These are phyloP conservation scores for Geum urbanum DNA, from an alignment of 306 rosid species.

Conservation along the genomic window DNA sequence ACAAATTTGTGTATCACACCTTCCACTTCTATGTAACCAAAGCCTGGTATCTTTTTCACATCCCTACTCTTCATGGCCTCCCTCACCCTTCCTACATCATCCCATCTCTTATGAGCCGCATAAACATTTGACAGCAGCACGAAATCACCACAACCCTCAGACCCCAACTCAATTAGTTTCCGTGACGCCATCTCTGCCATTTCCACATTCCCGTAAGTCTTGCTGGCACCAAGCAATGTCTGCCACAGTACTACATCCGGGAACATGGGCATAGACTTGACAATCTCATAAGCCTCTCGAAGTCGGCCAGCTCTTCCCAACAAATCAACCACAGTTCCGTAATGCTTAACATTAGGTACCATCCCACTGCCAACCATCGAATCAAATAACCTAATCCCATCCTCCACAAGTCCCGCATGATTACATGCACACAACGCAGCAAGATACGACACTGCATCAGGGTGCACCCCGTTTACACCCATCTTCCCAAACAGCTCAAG, in stretches of 20 bases:
- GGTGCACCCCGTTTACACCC: slow-evolving; percentile 34
- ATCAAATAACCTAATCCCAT: slow-evolving; percentile 64
- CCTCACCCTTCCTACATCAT: slow-evolving; percentile 78
- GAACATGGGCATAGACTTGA: slow-evolving; percentile 52
- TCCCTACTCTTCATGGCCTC: slow-evolving; percentile 63
- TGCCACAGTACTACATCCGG: slow-evolving; percentile 84
- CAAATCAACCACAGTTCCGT: slow-evolving; percentile 74
- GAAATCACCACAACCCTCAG: slow-evolving; percentile 71
- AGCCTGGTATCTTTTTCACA: slow-evolving; percentile 79
- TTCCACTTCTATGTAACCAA: slow-evolving; percentile 68
- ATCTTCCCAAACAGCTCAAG: slow-evolving; percentile 58
- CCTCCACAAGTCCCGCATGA: slow-evolving; percentile 80
- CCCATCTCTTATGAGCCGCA: slow-evolving; percentile 74
- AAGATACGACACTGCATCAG: slow-evolving; percentile 78
- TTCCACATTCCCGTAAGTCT: slow-evolving; percentile 72
- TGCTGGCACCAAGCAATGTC: slow-evolving; percentile 86
- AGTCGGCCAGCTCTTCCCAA: slow-evolving; percentile 85
- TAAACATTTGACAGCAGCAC: slow-evolving; percentile 84
- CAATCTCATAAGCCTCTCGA: slow-evolving; percentile 60
- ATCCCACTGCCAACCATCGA: slow-evolving; percentile 41
- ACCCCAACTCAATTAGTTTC: slow-evolving; percentile 80
- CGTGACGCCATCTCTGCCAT: slow-evolving; percentile 72
- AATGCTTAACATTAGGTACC: slow-evolving; percentile 67
- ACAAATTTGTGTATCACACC: slow-evolving; percentile 61
- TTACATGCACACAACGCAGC: slow-evolving; percentile 70